Evolutionary conservation across 192 early-diverging fungal species (phyloP).

Genomic region (Physocladia obscura): DNA sequence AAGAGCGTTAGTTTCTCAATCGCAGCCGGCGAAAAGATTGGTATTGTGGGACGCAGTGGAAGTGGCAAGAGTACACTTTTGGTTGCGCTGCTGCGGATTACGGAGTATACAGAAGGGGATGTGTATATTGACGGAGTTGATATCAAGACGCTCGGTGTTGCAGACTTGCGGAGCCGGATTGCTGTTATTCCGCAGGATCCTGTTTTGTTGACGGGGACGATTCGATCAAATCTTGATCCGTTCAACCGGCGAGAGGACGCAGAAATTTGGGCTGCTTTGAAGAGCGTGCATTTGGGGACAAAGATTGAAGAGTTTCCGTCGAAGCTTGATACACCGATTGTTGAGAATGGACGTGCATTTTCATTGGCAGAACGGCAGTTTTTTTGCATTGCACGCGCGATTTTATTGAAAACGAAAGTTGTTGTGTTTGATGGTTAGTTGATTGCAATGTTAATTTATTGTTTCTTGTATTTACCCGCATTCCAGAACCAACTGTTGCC

Average conservation of each 20-base stretch:
- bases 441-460: too few species aligned
- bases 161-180: conserved; percentile 67
- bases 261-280: conserved; percentile 68
- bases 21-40: conserved; percentile 76
- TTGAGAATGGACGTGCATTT: conserved; percentile 63
- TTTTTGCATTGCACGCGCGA: conserved; percentile 57
- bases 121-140: conserved; percentile 78
- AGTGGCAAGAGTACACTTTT: conserved; percentile 77
- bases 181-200: conserved; percentile 90
- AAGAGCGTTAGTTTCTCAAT: conserved; percentile 73
- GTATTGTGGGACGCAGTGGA: conserved; percentile 84
- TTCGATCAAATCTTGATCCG: conserved; percentile 88
- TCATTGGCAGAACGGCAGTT: conserved; percentile 55
- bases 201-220: conserved; percentile 68
- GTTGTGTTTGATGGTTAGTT: conserved; percentile 62
- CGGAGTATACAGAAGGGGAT: conserved; percentile 45
- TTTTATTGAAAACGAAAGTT: conserved; percentile 50
- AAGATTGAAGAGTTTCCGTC: conserved; percentile 47
- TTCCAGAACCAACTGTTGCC: conserved; percentile 51
- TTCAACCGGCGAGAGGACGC: conserved; percentile 57
- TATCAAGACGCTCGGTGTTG: conserved; percentile 61
- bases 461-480: conserved; percentile 1
- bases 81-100: conserved; percentile 51
- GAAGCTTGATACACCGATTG: conserved; percentile 52
- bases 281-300: conserved; percentile 55